Evolutionary conservation across 352 stramenopile species (phyloP).

Genomic region (Pythium dissotocum): DNA sequence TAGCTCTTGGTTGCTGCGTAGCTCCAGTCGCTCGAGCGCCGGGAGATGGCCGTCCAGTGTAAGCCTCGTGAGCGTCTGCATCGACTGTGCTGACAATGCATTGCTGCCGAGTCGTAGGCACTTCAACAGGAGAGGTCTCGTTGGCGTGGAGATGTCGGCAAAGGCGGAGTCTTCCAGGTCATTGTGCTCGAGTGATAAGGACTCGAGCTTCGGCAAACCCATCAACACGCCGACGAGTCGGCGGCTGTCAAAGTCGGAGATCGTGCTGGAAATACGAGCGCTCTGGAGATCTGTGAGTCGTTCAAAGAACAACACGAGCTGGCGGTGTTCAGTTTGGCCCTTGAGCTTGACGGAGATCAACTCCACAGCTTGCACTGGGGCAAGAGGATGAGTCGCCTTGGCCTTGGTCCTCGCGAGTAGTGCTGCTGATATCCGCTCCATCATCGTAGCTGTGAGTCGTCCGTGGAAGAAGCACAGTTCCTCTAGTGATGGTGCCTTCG

Average conservation of each 20-base stretch:
- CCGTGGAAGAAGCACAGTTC: constrained; percentile 78
- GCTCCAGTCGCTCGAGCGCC: constrained; percentile 52
- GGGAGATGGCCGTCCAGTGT: constrained; percentile 47
- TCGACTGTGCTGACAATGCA: constrained; percentile 47
- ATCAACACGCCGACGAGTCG: constrained; percentile 47
- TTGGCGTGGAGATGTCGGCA: background rate
- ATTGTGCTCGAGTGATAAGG: constrained; percentile 75
- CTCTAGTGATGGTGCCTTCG: constrained; percentile 31
- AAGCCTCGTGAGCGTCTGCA: constrained; percentile 44
- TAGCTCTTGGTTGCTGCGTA: constrained; percentile 69
- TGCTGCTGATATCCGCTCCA: constrained; percentile 40
- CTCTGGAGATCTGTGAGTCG: constrained; percentile 39
- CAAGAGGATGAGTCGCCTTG: background rate
- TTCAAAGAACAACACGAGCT: constrained; percentile 47
- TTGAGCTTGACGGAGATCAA: constrained; percentile 74
- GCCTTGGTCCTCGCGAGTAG: constrained; percentile 15
- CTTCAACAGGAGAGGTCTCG: constrained; percentile 34
- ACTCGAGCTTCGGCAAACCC: constrained; percentile 33
- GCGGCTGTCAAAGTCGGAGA: constrained; percentile 61
- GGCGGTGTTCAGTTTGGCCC: constrained; percentile 24
- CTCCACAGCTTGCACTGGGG: constrained; percentile 45
- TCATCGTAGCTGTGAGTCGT: constrained; percentile 46
- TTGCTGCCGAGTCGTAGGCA: constrained; percentile 66
- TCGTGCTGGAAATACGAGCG: constrained; percentile 59
- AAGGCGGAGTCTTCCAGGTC: constrained; percentile 76